These are phyloP conservation scores for Calocera cornea DNA, from an alignment of 768 basidiomycete species.

Conservation along the genomic window DNA sequence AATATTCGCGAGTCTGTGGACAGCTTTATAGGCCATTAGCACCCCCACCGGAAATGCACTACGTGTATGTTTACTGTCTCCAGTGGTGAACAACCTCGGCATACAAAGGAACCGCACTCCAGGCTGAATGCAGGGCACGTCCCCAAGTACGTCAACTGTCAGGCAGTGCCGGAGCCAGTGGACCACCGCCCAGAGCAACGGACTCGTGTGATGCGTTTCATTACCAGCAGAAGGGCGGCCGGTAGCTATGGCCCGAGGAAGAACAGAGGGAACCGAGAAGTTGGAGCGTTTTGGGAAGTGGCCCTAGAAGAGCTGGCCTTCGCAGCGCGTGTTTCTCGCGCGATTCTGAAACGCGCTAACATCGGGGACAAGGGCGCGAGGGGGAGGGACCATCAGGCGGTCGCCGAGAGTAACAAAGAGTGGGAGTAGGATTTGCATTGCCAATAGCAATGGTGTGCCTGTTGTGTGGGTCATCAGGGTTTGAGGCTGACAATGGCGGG, in stretches of 20 bases:
- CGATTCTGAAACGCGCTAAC: neutral
- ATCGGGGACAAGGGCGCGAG: neutral
- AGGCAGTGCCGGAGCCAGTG: neutral
- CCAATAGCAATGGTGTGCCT: neutral
- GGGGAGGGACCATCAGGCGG: neutral
- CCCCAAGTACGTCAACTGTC: neutral
- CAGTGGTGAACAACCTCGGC: neutral
- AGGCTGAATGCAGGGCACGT: neutral
- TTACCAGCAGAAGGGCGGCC: neutral
- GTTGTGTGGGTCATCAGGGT: neutral
- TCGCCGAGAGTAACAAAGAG: neutral
- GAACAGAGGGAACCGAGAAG: neutral
- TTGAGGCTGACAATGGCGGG: neutral
- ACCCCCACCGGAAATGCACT: neutral
- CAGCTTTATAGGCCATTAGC: neutral
- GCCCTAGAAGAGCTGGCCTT: neutral
- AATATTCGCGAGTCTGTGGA: neutral
- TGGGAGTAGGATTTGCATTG: neutral
- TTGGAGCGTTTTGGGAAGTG: neutral
- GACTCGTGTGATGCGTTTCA: neutral
- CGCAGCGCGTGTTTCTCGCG: neutral
- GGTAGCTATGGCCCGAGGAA: neutral
- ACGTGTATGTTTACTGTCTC: neutral
- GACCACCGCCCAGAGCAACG: neutral
- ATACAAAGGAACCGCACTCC: neutral